Base-by-base conservation (phyloP, 306 rosid genomes). In the Medicago arabica region DNA sequence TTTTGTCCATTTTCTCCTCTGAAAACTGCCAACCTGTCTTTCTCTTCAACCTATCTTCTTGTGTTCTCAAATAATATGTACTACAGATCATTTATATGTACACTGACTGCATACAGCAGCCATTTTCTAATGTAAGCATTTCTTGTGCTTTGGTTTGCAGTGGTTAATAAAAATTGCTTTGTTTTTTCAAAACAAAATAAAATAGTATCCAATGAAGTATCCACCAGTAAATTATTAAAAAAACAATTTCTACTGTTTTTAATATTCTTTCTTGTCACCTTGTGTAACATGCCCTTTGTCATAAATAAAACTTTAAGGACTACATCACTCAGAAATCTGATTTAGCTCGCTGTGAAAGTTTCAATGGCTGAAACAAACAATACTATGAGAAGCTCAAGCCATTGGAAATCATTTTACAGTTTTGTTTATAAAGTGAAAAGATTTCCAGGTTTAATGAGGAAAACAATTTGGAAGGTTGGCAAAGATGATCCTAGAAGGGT, bases 401-500 rank as follows among this genome's bases (percentile, higher is more conserved):
- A 80, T 38, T 69, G 80, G 81, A 77, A 80, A 80, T 54, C 49
- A 13, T 43, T 83, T 66, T 39, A 9, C 61, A 38, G 51, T 21
- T 71, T 77, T 74, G 70, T 53, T 17, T 76, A 80, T 21, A 84
- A 83, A 74, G 76, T 80, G 80, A 87, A 81, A 67, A 68, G 67
- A 3, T 83, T 81, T 62, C 86, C 86, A n/a, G 77, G 69, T 61
- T 79, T 70, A 75, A 70, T 74, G 2, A 70, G 85, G 87, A 74
- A 75, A 63, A 75, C 84, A 18, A 18, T 71, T 36, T 86, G 90
- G 60, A 53, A 53, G 9, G 60, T 53, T 53, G 60, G 60, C 60
- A 53, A 53, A 53, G 60, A 53, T 53, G 97, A 90, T 71, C 96
- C 96, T 3, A 90, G 92, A 77, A 87, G 91, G 67, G 86, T 83